Evolutionary conservation across 1,139 yeast species (phyloP).

Genomic region (Candida albicans): DNA sequence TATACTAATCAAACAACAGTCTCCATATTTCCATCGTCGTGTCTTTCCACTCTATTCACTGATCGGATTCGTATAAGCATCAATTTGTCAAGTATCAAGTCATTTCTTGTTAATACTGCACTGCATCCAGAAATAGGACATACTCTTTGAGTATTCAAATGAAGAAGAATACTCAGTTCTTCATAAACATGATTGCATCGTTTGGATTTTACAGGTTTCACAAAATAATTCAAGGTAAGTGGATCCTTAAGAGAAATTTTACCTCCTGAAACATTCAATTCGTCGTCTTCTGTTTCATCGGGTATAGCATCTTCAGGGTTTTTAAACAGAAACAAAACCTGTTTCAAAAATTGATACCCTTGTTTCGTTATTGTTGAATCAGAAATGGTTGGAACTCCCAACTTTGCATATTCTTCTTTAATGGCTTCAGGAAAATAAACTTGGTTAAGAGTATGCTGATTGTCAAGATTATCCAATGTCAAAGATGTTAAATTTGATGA

Average conservation of each 20-base stretch:
- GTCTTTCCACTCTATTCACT: slow-evolving; percentile 15
- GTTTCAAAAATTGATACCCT: slow-evolving; percentile 25
- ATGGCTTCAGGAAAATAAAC: slow-evolving; percentile 11
- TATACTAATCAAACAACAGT: slow-evolving; percentile 8
- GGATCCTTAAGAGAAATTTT: slow-evolving; percentile 66
- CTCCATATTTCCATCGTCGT: slow-evolving; percentile 10
- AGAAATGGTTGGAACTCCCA: slow-evolving; percentile 2
- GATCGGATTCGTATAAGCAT: slow-evolving; percentile 52
- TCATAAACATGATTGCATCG: slow-evolving; percentile 66
- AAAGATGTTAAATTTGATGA: slow-evolving; percentile 9
- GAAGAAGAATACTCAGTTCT: slow-evolving; percentile 37
- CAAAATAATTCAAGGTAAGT: slow-evolving; percentile 51
- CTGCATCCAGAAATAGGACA: slow-evolving; percentile 56
- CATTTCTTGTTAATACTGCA: slow-evolving; percentile 23
- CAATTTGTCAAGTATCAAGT: slow-evolving; percentile 43
- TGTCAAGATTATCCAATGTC: slow-evolving; percentile 22
- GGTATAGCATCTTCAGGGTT: slow-evolving; percentile 47
- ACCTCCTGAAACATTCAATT: slow-evolving; percentile 66
- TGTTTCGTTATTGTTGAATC: neutral
- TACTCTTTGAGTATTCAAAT: slow-evolving; percentile 20
- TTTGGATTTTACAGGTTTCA: slow-evolving; percentile 52
- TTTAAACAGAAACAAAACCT: slow-evolving; percentile 28
- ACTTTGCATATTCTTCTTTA: slow-evolving; percentile 3
- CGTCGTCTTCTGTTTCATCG: slow-evolving; percentile 48
- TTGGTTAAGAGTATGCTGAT: slow-evolving; percentile 14